Percentiles rank a stretch among this genome's conserved stretches.
phyloP scores from a whole-genome alignment of 768 basidiomycete genomes.

The Naganishia friedmannii region DNA sequence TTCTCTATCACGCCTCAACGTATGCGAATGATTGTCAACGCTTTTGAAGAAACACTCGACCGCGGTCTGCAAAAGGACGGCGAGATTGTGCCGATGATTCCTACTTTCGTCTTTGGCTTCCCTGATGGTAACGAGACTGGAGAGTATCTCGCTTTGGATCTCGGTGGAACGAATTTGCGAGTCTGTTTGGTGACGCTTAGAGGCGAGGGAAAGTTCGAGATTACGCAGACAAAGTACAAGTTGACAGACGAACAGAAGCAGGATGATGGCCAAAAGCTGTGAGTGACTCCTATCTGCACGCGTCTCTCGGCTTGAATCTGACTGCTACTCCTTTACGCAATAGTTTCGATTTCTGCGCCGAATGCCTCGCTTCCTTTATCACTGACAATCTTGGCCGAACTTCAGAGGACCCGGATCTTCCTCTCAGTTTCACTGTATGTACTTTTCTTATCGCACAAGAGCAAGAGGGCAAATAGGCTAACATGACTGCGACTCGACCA shows the following conservation, averaged over 20 bases:
- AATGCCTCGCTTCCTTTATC: conserved; percentile 85
- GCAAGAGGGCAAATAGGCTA: not conserved
- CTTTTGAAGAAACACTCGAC: conserved; percentile 89
- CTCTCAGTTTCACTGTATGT: conserved; percentile 89
- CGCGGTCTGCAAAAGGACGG: conserved; percentile 74
- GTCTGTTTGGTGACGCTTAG: conserved; percentile 91
- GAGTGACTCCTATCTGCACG: conserved; percentile 21
- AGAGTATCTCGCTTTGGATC: conserved; percentile 75
- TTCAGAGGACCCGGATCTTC: conserved; percentile 59
- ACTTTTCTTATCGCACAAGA: not conserved
- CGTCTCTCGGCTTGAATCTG: not conserved
- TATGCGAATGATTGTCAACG: conserved; percentile 80
- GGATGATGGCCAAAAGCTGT: conserved; percentile 88
- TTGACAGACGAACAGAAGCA: conserved; percentile 97
- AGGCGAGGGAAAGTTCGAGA: conserved; percentile 93
- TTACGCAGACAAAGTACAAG: conserved; percentile 95
- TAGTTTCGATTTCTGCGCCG: conserved; percentile 86
- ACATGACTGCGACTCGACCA: conserved; percentile 26
- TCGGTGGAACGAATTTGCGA: conserved; percentile 87
- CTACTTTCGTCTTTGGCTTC: conserved; percentile 90
- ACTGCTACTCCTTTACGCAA: not conserved
- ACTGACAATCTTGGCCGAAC: conserved; percentile 61
- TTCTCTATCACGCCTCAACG: conserved; percentile 57
- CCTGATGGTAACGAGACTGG: conserved; percentile 85
- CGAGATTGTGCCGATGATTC: conserved; percentile 72